Conservation (phyloP, 2,329 filamentous ascomycete species). For the Phialophora macrospora region DNA sequence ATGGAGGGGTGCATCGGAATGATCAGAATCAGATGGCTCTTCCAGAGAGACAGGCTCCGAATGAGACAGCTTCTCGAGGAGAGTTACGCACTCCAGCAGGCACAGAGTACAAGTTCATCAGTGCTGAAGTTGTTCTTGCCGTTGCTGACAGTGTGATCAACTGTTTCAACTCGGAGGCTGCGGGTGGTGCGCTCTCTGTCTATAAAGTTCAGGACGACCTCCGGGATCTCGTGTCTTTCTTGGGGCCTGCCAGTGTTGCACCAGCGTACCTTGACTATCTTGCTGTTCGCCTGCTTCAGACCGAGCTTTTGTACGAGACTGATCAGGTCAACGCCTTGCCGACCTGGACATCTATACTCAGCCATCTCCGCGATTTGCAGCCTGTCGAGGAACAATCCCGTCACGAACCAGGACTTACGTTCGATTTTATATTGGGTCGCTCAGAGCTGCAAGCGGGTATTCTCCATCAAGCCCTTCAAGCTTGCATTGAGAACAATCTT, state of each 20-base stretch:
- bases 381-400: background rate
- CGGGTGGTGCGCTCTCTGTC: background rate
- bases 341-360: slow-evolving; percentile 14
- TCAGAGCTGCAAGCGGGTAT: slow-evolving; percentile 39
- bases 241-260: slow-evolving; percentile 40
- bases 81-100: slow-evolving; percentile 41
- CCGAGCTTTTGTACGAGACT: slow-evolving; percentile 52
- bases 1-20: slow-evolving; percentile 16
- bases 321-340: slow-evolving; percentile 53
- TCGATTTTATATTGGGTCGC: slow-evolving; percentile 30
- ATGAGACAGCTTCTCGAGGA: slow-evolving; percentile 7
- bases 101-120: slow-evolving; percentile 57
- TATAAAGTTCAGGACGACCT: slow-evolving; percentile 27
- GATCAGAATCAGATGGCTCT: slow-evolving; percentile 31
- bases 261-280: slow-evolving; percentile 46
- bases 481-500: slow-evolving; percentile 40
- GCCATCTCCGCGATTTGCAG: slow-evolving; percentile 19
- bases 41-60: background rate
- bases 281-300: slow-evolving; percentile 58
- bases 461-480: slow-evolving; percentile 49
- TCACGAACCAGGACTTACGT: slow-evolving; percentile 13
- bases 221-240: slow-evolving; percentile 52
- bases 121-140: slow-evolving; percentile 62
- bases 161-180: slow-evolving; percentile 48
- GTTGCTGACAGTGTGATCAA: slow-evolving; percentile 60